These are phyloP conservation scores for Cyberlindnera maritima DNA, from an alignment of 805 yeast species.

Conservation along the genomic window DNA sequence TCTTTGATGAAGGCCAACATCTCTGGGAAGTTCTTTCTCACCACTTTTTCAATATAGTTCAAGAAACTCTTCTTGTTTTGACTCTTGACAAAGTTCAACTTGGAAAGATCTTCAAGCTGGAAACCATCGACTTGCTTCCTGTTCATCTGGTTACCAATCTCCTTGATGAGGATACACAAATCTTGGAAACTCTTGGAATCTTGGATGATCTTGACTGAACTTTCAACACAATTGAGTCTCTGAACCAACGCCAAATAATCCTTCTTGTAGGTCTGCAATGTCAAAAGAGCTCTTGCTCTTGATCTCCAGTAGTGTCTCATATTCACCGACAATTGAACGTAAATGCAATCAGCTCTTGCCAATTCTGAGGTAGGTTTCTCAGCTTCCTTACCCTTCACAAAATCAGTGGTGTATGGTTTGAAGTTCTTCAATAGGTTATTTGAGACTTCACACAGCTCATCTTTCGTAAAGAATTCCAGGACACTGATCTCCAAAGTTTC, in stretches of 20 bases:
- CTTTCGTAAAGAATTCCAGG: slow-evolving; percentile 78
- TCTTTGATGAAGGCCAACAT: slow-evolving; percentile 75
- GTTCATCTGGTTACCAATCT: slow-evolving; percentile 96
- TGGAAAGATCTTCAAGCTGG: slow-evolving; percentile 81
- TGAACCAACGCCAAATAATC: slow-evolving; percentile 71
- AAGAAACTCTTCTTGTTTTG: slow-evolving; percentile 82
- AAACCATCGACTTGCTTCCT: slow-evolving; percentile 95
- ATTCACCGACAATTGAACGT: slow-evolving; percentile 77
- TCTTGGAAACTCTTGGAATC: slow-evolving; percentile 65
- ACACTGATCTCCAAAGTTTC: slow-evolving; percentile 69
- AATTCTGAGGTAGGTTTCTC: slow-evolving; percentile 74
- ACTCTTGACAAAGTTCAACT: slow-evolving; percentile 88
- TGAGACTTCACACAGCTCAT: slow-evolving; percentile 73
- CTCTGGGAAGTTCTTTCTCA: slow-evolving; percentile 83
- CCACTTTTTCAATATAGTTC: slow-evolving; percentile 86
- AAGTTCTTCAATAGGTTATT: slow-evolving; percentile 66
- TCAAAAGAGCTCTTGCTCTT: slow-evolving; percentile 77
- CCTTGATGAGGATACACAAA: slow-evolving; percentile 78
- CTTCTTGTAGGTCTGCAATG: slow-evolving; percentile 67
- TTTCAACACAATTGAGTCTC: slow-evolving; percentile 69
- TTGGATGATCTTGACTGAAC: slow-evolving; percentile 65
- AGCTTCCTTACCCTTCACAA: slow-evolving; percentile 39
- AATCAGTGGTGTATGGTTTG: slow-evolving; percentile 78
- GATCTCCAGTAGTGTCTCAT: slow-evolving; percentile 89
- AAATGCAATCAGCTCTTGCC: slow-evolving; percentile 84